A percentile compares a stretch with the other conserved stretches of the same genome.
These are phyloP conservation scores for Capronia epimyces DNA, from an alignment of 2,329 filamentous ascomycete genomes.

Conservation along the genomic window DNA sequence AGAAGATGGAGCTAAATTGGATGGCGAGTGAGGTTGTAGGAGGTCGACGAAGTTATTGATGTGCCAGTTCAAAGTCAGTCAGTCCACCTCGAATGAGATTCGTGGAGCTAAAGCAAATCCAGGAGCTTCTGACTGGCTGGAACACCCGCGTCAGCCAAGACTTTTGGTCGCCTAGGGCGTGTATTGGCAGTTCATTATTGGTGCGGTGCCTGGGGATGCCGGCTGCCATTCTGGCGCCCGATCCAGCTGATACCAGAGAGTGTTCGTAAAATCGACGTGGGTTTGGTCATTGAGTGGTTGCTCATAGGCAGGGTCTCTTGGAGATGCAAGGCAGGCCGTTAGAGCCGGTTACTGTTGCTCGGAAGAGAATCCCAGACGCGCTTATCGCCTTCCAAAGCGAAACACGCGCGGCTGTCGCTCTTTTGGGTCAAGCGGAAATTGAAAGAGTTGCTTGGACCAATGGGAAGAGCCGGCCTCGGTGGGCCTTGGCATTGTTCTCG, in stretches of 20 bases:
- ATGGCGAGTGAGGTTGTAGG: conserved; percentile 9
- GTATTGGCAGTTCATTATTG: neutral
- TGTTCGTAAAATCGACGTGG: too few relatives aligned
- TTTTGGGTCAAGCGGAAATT: conserved; percentile 21
- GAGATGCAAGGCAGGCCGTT: too few relatives aligned
- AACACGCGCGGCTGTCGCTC: conserved; percentile 24
- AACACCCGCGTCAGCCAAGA: conserved; percentile 2
- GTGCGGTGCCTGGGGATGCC: conserved; percentile 6
- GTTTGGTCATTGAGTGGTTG: too few relatives aligned
- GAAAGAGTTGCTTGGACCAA: conserved; percentile 16
- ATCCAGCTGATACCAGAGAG: too few relatives aligned
- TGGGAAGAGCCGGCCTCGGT: conserved; percentile 14
- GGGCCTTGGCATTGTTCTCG: conserved; percentile 16
- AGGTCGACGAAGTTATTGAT: conserved; percentile 7
- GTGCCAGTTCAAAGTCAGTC: conserved; percentile 1
- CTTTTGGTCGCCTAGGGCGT: neutral
- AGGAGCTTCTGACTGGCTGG: conserved; percentile 1
- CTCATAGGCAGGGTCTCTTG: too few relatives aligned
- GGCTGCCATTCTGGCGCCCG: neutral
- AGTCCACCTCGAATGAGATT: neutral
- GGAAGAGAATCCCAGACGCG: conserved; percentile 2
- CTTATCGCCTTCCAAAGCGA: conserved; percentile 23
- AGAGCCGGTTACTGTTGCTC: neutral
- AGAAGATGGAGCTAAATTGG: conserved; percentile 9
- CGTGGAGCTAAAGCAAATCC: conserved; percentile 2